These are phyloP conservation scores for Sonneratia alba DNA, from an alignment of 345 rosid species.

Conservation along the genomic window DNA sequence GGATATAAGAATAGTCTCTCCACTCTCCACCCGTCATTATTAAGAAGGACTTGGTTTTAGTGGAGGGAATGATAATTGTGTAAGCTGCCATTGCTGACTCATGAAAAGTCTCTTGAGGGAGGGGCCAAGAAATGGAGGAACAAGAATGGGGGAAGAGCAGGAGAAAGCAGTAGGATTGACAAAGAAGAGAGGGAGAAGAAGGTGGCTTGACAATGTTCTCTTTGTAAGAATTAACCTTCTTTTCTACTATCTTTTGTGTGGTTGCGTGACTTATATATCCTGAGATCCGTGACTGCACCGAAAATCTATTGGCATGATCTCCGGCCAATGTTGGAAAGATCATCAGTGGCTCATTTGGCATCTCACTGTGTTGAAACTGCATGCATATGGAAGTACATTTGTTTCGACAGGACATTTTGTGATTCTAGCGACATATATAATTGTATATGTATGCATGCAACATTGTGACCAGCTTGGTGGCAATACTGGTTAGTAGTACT, in stretches of 20 bases:
- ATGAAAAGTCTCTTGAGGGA: not conserved
- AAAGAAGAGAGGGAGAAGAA: not conserved
- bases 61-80: not conserved
- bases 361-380: not conserved
- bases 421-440: too few species aligned
- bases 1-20: not conserved
- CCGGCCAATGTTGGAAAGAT: not conserved
- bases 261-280: not conserved
- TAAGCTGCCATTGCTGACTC: slow-evolving; percentile 1
- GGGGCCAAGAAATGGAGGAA: not conserved
- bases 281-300: not conserved
- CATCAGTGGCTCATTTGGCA: not conserved
- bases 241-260: not conserved
- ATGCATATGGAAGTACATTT: not conserved
- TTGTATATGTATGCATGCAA: too few species aligned
- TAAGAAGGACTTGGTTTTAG: not conserved
- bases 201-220: not conserved
- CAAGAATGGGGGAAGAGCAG: not conserved
- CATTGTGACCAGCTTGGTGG: too few species aligned
- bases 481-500: too few species aligned
- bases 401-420: not conserved
- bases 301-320: not conserved
- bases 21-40: not conserved
- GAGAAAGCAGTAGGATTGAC: not conserved
- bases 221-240: not conserved